phyloP scores from a whole-genome alignment of 768 basidiomycete genomes.

The Stropharia rugosoannulata region DNA sequence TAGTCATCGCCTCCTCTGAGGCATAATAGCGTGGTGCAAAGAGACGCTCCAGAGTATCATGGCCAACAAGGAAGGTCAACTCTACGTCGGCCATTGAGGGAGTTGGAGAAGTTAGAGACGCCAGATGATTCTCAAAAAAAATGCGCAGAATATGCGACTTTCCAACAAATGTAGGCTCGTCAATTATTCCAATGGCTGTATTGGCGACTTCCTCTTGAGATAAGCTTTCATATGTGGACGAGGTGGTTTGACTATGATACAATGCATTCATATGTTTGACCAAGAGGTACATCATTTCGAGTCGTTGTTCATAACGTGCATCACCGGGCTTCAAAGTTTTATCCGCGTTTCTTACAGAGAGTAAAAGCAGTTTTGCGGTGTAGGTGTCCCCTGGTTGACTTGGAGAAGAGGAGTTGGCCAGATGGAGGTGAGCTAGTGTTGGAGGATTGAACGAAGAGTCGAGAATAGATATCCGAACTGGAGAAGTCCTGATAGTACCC shows the following conservation, averaged over 20 bases:
- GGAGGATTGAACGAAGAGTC: conserved; percentile 96
- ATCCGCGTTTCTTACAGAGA: conserved; percentile 87
- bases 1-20: conserved; percentile 51
- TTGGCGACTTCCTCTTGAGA: conserved; percentile 32
- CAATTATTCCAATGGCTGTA: conserved; percentile 77
- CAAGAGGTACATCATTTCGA: conserved; percentile 85
- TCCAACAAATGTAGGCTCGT: conserved; percentile 87
- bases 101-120: conserved; percentile 13
- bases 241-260: not conserved
- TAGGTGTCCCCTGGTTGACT: conserved; percentile 31
- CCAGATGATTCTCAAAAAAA: conserved; percentile 44
- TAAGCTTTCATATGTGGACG: not conserved
- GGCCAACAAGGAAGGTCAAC: conserved; percentile 75
- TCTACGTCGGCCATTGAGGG: conserved; percentile 27
- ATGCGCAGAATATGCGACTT: conserved; percentile 64
- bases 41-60: conserved; percentile 83
- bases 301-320: conserved; percentile 71
- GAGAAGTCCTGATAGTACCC: conserved; percentile 10
- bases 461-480: conserved; percentile 66
- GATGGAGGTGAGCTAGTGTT: conserved; percentile 78
- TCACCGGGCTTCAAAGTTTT: conserved; percentile 71
- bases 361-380: conserved; percentile 74
- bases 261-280: conserved; percentile 36
- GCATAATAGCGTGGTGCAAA: conserved; percentile 76
- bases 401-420: conserved; percentile 50